A percentile compares a stretch with the other conserved stretches of the same genome.
phyloP scores from a whole-genome alignment of 345 rosid genomes.

The Dipteronia sinensis region DNA sequence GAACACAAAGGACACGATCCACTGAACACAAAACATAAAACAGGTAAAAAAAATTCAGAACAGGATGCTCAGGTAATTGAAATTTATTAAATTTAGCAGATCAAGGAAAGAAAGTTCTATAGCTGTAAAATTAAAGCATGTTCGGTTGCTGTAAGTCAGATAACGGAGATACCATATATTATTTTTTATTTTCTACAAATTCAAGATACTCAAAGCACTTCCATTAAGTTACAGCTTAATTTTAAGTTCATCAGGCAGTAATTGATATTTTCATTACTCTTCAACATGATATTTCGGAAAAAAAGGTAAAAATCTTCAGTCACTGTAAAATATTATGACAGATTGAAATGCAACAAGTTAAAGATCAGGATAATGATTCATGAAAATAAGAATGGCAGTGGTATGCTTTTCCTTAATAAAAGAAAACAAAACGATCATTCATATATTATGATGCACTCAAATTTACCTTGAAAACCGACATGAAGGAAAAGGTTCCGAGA shows the following conservation, averaged over 20 bases:
- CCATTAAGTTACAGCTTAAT: background rate
- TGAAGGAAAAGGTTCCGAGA: constrained; percentile 47
- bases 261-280: background rate
- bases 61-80: constrained; percentile 15
- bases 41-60: constrained; percentile 1
- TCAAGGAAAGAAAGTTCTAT: background rate
- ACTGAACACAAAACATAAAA: constrained; percentile 50
- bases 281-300: constrained; percentile 1
- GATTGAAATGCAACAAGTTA: background rate
- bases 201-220: background rate
- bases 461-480: constrained; percentile 76
- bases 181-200: background rate
- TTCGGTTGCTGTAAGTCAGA: background rate
- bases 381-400: background rate
- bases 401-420: background rate
- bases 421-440: background rate
- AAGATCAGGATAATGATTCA: background rate
- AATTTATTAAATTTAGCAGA: background rate
- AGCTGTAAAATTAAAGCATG: background rate
- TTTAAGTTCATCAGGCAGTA: background rate
- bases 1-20: constrained; percentile 69
- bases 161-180: background rate
- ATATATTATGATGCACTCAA: background rate
- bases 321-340: background rate
- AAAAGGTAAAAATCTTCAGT: background rate